These are phyloP conservation scores for Podaxis sp. DNA, from an alignment of 768 basidiomycete species.

Conservation along the genomic window DNA sequence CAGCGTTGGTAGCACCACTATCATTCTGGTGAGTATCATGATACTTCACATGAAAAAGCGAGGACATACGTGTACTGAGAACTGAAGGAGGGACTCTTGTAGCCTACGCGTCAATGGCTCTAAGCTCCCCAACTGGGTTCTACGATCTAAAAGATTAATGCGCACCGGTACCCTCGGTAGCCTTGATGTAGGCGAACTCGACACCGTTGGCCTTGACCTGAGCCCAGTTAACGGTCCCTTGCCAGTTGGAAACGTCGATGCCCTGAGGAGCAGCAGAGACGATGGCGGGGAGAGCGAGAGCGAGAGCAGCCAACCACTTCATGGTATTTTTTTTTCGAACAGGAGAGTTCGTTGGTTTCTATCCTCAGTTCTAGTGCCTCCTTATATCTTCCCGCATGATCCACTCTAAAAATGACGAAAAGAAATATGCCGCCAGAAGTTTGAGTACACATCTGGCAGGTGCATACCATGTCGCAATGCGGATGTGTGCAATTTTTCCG, in stretches of 20 bases:
- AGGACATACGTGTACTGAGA: slow-evolving; percentile 24
- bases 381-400: background rate
- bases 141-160: background rate
- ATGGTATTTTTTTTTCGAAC: background rate
- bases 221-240: slow-evolving; percentile 49
- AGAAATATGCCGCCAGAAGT: background rate
- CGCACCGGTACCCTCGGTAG: slow-evolving; percentile 58
- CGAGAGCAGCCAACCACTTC: slow-evolving; percentile 3
- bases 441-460: background rate
- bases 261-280: slow-evolving; percentile 37
- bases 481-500: background rate
- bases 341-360: background rate
- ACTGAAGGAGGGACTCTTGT: slow-evolving; percentile 40
- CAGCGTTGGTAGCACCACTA: slow-evolving; percentile 50
- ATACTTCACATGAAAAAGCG: background rate
- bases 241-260: slow-evolving; percentile 55
- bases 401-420: background rate
- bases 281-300: slow-evolving; percentile 4
- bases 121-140: background rate
- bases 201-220: slow-evolving; percentile 50
- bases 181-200: slow-evolving; percentile 63
- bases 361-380: background rate
- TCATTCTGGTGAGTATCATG: slow-evolving; percentile 24
- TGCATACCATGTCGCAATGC: background rate
- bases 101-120: slow-evolving; percentile 23